These are phyloP conservation scores for Zygosaccharomyces siamensis DNA, from an alignment of 805 yeast genomes.

Conservation along the genomic window DNA sequence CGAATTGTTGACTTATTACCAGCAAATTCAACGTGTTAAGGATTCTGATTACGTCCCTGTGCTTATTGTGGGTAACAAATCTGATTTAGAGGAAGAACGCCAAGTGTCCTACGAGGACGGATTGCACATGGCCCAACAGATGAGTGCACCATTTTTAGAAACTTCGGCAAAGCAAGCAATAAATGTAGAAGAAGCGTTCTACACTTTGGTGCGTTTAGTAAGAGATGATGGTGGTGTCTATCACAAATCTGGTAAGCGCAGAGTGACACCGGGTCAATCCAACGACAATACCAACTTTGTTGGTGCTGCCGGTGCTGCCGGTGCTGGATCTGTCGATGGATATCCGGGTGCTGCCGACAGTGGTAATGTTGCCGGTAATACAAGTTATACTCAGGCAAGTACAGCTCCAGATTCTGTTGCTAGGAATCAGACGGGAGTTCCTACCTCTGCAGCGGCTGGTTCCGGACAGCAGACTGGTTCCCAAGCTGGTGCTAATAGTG, in stretches of 20 bases:
- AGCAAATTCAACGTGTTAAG: slow-evolving; percentile 74
- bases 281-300: slow-evolving; percentile 2
- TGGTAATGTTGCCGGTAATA: slow-evolving; percentile 3
- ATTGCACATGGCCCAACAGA: slow-evolving; percentile 52
- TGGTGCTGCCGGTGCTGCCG: slow-evolving; percentile 2
- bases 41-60: slow-evolving; percentile 73
- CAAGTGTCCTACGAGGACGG: slow-evolving; percentile 71
- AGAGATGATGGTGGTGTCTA: slow-evolving; percentile 36
- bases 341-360: slow-evolving; percentile 1
- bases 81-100: slow-evolving; percentile 70
- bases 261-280: slow-evolving; percentile 8
- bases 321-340: background rate
- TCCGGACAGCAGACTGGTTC: slow-evolving; percentile 9
- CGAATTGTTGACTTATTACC: slow-evolving; percentile 74
- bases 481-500: slow-evolving; percentile 3
- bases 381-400: slow-evolving; percentile 2
- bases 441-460: slow-evolving; percentile 5
- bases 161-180: slow-evolving; percentile 88
- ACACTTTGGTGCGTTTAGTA: slow-evolving; percentile 58
- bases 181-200: slow-evolving; percentile 84
- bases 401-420: slow-evolving; percentile 1
- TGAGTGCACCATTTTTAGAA: slow-evolving; percentile 76
- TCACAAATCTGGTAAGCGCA: slow-evolving; percentile 19
- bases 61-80: slow-evolving; percentile 72
- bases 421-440: background rate